Evolutionary conservation across 2,329 filamentous ascomycete genomes (phyloP).

Genomic region (Colletotrichum viniferum): DNA sequence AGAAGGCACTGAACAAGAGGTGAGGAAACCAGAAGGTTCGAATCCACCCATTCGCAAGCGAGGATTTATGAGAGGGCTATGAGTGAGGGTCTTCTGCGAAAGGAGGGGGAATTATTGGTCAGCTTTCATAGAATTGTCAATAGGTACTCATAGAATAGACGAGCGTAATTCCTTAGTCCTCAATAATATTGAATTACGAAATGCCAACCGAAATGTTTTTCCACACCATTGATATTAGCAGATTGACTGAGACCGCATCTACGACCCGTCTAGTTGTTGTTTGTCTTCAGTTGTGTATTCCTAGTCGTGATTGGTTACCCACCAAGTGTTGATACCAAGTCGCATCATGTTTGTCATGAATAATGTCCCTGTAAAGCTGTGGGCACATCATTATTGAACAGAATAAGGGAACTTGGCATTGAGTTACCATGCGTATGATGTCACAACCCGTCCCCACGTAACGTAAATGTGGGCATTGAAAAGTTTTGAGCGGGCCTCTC

Average conservation of each 20-base stretch:
- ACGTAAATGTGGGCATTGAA: constrained; percentile 17
- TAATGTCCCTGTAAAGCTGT: background rate
- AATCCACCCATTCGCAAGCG: constrained; percentile 32
- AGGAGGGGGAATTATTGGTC: background rate
- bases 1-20: constrained; percentile 27
- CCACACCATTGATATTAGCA: background rate
- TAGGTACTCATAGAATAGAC: background rate
- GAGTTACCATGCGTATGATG: background rate
- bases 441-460: background rate
- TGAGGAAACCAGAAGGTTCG: constrained; percentile 29
- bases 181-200: background rate
- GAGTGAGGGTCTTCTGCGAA: background rate
- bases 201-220: background rate
- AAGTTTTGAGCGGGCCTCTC: constrained; percentile 1
- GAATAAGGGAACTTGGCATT: background rate
- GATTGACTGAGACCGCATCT: background rate
- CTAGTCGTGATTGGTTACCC: background rate
- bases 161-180: background rate
- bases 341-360: background rate
- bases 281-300: background rate
- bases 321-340: background rate
- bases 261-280: background rate
- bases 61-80: constrained; percentile 35
- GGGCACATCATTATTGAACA: background rate
- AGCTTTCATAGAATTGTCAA: background rate